A percentile compares a stretch with the other conserved stretches of the same genome.
Evolutionary conservation across 1,284 basidiomycete genomes (phyloP).

Genomic region (Apiotrichum domesticum): DNA sequence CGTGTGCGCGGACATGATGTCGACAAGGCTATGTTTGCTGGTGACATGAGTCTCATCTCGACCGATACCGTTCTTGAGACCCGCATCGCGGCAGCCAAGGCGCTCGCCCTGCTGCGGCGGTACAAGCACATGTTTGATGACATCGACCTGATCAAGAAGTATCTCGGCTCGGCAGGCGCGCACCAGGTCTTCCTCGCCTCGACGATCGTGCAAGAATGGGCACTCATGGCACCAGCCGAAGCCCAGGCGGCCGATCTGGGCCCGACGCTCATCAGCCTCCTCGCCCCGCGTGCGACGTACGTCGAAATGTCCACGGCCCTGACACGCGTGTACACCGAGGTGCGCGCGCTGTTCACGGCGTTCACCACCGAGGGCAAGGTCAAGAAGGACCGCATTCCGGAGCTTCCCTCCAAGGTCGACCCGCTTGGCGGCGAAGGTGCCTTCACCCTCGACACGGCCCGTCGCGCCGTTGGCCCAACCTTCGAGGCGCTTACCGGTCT

Average conservation of each 20-base stretch:
- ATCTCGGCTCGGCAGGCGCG: slow-evolving; percentile 80
- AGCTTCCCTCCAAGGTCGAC: slow-evolving; percentile 71
- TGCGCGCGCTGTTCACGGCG: slow-evolving; percentile 67
- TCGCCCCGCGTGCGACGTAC: slow-evolving; percentile 79
- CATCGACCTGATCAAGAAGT: slow-evolving; percentile 64
- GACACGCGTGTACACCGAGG: slow-evolving; percentile 73
- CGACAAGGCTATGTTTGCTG: slow-evolving; percentile 90
- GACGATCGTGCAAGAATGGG: slow-evolving; percentile 90
- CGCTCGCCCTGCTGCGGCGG: slow-evolving; percentile 56
- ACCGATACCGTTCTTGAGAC: slow-evolving; percentile 75
- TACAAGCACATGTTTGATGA: slow-evolving; percentile 21
- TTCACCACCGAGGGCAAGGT: slow-evolving; percentile 84
- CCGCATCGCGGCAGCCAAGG: slow-evolving; percentile 71
- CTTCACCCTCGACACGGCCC: slow-evolving; percentile 78
- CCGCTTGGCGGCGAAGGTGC: slow-evolving; percentile 56
- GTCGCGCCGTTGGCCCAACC: slow-evolving; percentile 62
- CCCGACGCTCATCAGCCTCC: slow-evolving; percentile 59
- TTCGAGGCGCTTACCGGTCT: slow-evolving; percentile 59
- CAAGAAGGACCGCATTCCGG: slow-evolving; percentile 69
- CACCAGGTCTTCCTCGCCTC: slow-evolving; percentile 82
- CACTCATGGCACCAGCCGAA: slow-evolving; percentile 50
- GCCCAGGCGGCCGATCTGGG: slow-evolving; percentile 58
- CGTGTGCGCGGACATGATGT: slow-evolving; percentile 68
- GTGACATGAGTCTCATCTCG: slow-evolving; percentile 80
- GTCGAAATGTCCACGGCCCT: slow-evolving; percentile 86